phyloP scores from a whole-genome alignment of 129 eudicot species.

The Calendula officinalis region DNA sequence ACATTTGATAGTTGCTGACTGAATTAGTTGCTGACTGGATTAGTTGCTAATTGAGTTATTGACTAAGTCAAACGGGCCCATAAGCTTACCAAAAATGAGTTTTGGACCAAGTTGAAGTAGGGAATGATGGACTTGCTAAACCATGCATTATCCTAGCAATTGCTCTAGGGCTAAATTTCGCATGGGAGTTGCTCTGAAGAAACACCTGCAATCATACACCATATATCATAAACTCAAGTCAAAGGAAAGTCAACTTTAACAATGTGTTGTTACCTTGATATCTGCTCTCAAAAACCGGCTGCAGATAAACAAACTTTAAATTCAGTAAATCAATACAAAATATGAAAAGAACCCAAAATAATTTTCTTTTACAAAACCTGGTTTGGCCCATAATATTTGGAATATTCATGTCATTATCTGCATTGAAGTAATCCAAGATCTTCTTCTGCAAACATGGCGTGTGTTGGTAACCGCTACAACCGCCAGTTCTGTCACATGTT shows the following conservation, averaged over 20 bases:
- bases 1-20: too few species aligned
- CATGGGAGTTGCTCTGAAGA: slow-evolving; percentile 70
- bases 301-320: slow-evolving; percentile 34
- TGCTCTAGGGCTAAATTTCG: slow-evolving; percentile 92
- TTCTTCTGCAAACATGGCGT: slow-evolving; percentile 79
- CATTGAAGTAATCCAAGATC: slow-evolving; percentile 62
- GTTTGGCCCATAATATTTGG: slow-evolving; percentile 53
- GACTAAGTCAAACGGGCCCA: background rate
- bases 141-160: slow-evolving; percentile 97
- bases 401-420: slow-evolving; percentile 41
- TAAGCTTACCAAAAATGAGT: slow-evolving; percentile 89
- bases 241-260: background rate
- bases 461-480: slow-evolving; percentile 62
- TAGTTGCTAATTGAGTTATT: too few species aligned
- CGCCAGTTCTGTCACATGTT: slow-evolving; percentile 57
- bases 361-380: slow-evolving; percentile 43
- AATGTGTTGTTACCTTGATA: slow-evolving; percentile 61
- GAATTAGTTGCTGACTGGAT: too few species aligned
- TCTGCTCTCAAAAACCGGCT: slow-evolving; percentile 93
- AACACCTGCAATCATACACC: slow-evolving; percentile 55
- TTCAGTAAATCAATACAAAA: slow-evolving; percentile 16
- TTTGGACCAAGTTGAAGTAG: slow-evolving; percentile 84
- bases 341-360: background rate
- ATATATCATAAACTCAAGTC: slow-evolving; percentile 13
- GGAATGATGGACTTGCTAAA: slow-evolving; percentile 80